Evolutionary conservation across 1,284 basidiomycete genomes (phyloP).

Genomic region (Inonotus hispidus): DNA sequence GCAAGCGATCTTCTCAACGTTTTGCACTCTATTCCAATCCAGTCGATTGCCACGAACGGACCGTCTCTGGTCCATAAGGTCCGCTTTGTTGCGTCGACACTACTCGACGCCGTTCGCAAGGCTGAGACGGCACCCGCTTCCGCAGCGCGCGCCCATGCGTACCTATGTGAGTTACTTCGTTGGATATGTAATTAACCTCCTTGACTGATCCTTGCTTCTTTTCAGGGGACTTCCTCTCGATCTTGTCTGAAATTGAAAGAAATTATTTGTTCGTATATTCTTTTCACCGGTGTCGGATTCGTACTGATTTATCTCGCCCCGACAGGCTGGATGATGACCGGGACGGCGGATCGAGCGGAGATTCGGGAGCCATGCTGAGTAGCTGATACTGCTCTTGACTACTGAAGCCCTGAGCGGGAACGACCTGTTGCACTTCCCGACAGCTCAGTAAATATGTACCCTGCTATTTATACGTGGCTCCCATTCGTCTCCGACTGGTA

Average conservation of each 20-base stretch:
- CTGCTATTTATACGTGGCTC: background rate
- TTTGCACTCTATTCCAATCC: conserved; percentile 83
- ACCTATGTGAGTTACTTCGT: conserved; percentile 52
- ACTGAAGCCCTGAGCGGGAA: background rate
- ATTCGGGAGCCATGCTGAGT: conserved; percentile 46
- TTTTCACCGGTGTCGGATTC: conserved; percentile 14
- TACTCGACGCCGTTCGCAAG: conserved; percentile 81
- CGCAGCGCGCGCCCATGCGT: conserved; percentile 73
- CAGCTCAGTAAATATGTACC: background rate
- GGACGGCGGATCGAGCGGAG: conserved; percentile 54
- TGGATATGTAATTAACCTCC: conserved; percentile 18
- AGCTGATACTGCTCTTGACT: conserved; percentile 22
- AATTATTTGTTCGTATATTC: conserved; percentile 65
- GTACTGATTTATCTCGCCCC: conserved; percentile 20
- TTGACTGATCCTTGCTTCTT: conserved; percentile 14
- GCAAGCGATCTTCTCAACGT: conserved; percentile 79
- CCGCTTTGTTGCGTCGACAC: conserved; percentile 81
- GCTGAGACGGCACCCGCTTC: conserved; percentile 70
- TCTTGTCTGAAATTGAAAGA: conserved; percentile 82
- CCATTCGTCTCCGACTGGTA: background rate
- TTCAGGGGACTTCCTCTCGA: conserved; percentile 83
- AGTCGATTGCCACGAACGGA: conserved; percentile 85
- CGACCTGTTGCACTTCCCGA: background rate
- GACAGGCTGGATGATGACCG: conserved; percentile 67
- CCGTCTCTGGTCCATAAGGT: conserved; percentile 82